Conservation (phyloP, 2,329 filamentous ascomycete species). For the Stemphylium lycopersici region DNA sequence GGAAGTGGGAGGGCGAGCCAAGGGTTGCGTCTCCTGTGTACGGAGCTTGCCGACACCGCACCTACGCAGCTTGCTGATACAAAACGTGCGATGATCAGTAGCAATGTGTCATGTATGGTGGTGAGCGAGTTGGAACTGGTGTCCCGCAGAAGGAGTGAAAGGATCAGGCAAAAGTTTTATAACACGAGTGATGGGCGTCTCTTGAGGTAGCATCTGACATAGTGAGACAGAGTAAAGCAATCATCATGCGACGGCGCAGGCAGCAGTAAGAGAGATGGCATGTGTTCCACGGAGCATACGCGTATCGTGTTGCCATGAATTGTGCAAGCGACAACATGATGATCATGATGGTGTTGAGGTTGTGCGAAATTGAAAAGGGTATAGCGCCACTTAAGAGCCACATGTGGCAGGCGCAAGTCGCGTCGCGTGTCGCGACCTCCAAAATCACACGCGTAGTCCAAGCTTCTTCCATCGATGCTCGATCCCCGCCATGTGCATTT, state of each 20-base stretch:
- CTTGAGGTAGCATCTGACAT: neutral
- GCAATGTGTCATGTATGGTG: slow-evolving; percentile 6
- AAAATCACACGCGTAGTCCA: slow-evolving; percentile 13
- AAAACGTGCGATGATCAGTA: slow-evolving; percentile 1
- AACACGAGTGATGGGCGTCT: neutral
- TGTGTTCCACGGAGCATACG: neutral
- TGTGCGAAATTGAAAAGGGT: neutral
- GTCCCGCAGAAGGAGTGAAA: neutral
- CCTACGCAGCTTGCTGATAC: slow-evolving; percentile 2
- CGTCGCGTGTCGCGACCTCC: slow-evolving; percentile 13
- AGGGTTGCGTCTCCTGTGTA: neutral
- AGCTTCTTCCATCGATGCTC: slow-evolving; percentile 9
- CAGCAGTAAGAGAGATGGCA: neutral
- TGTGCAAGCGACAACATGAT: neutral
- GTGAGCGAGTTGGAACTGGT: neutral
- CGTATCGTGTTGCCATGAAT: neutral
- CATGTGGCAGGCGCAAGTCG: slow-evolving; percentile 18
- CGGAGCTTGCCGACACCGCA: neutral
- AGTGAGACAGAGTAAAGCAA: neutral
- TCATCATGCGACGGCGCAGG: neutral
- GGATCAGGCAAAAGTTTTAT: neutral
- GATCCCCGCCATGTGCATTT: slow-evolving; percentile 19
- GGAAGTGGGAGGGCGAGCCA: neutral
- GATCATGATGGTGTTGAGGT: neutral
- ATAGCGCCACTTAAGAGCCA: slow-evolving; percentile 14